phyloP scores from a whole-genome alignment of 225 moss, liverwort and hornwort species.

The Pseudoscleropodium purum region DNA sequence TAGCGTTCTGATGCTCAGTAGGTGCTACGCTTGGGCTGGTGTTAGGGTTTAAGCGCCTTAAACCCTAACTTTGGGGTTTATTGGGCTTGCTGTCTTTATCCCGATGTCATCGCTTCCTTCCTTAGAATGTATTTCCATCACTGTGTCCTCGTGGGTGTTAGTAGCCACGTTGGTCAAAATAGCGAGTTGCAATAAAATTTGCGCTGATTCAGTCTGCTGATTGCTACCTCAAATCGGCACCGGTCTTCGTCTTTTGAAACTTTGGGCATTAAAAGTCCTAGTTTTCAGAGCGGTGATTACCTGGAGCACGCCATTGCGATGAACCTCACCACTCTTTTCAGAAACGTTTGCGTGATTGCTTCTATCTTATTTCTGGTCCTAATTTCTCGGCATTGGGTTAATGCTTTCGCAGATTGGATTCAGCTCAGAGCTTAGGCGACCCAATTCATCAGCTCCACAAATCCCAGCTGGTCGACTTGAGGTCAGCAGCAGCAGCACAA shows the following conservation, averaged over 20 bases:
- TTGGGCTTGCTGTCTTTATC: neutral
- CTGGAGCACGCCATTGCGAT: neutral
- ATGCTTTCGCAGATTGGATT: conserved; percentile 19
- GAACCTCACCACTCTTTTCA: neutral
- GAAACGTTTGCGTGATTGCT: neutral
- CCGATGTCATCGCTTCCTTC: neutral
- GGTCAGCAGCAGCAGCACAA: neutral
- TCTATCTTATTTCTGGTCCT: neutral
- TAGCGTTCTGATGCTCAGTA: neutral
- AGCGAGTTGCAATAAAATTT: neutral
- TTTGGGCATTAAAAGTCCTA: neutral
- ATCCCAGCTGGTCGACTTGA: neutral
- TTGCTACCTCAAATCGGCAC: neutral
- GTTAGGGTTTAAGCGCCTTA: conserved; percentile 2
- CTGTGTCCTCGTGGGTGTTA: neutral
- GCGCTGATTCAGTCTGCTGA: neutral
- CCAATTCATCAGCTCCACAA: conserved; percentile 7
- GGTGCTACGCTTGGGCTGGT: neutral
- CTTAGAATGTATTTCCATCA: neutral
- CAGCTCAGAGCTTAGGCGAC: conserved; percentile 13
- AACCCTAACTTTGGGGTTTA: neutral
- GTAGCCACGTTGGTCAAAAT: neutral
- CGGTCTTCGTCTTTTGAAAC: neutral
- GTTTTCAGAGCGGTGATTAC: neutral
- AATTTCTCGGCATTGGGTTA: neutral